These are phyloP conservation scores for Magnaporthiopsis incrustans DNA, from an alignment of 2,329 filamentous ascomycete species.

Conservation along the genomic window DNA sequence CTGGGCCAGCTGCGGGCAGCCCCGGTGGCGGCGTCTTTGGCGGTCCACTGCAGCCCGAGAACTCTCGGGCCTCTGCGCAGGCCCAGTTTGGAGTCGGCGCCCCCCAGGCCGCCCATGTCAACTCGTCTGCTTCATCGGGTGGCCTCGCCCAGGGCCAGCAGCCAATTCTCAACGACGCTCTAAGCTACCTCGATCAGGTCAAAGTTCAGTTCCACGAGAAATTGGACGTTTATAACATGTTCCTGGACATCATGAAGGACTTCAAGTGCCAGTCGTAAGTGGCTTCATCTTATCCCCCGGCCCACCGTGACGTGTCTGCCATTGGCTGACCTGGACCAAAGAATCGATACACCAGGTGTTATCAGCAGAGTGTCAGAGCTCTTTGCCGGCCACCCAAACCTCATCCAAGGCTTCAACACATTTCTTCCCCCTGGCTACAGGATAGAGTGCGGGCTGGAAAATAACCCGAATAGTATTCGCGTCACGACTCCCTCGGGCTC, in stretches of 20 bases:
- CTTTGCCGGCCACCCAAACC: constrained; percentile 88
- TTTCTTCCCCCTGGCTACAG: constrained; percentile 93
- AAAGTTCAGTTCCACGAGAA: constrained; percentile 97
- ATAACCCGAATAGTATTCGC: constrained; percentile 90
- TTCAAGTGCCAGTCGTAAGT: constrained; percentile 94
- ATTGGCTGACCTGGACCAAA: constrained; percentile 23
- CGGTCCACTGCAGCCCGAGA: constrained; percentile 56
- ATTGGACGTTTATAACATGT: constrained; percentile 93
- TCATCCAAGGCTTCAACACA: constrained; percentile 97
- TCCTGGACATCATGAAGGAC: constrained; percentile 99
- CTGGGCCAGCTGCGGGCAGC: constrained; percentile 51
- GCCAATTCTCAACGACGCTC: constrained; percentile 72
- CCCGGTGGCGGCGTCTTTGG: constrained; percentile 57
- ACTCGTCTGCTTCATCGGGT: constrained; percentile 37
- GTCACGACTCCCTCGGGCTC: constrained; percentile 98
- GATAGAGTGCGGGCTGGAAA: constrained; percentile 90
- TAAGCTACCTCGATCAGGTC: constrained; percentile 96
- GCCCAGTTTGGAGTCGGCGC: constrained; percentile 41
- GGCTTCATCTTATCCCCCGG: background rate
- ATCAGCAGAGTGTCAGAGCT: constrained; percentile 94
- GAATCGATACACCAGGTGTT: constrained; percentile 93
- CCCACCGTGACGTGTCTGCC: background rate
- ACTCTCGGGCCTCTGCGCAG: constrained; percentile 53
- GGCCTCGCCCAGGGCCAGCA: constrained; percentile 71
- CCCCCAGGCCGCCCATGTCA: constrained; percentile 27